Evolutionary conservation across 768 basidiomycete species (phyloP).

Genomic region (Agaricus bisporus): DNA sequence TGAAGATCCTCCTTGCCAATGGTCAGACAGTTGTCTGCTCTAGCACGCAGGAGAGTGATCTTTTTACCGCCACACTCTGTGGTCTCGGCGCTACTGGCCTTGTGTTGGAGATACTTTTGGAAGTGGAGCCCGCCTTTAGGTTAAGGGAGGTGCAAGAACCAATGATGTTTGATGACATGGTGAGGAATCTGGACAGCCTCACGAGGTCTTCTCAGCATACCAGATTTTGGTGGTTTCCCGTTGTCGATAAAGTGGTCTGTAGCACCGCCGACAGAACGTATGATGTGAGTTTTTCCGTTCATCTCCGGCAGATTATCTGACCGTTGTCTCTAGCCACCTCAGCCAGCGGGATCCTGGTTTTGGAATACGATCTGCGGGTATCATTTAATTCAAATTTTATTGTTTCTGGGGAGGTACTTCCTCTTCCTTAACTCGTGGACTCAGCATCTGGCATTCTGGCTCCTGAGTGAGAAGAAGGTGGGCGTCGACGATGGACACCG

Average conservation of each 20-base stretch:
- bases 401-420: conserved; percentile 71
- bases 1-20: conserved; percentile 74
- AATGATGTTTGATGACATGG: conserved; percentile 54
- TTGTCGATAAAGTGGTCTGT: conserved; percentile 63
- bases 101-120: conserved; percentile 70
- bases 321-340: conserved; percentile 37
- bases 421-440: conserved; percentile 57
- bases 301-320: conserved; percentile 5
- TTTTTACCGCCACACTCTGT: conserved; percentile 88
- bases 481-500: conserved; percentile 73
- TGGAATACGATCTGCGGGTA: conserved; percentile 69
- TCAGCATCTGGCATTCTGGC: conserved; percentile 63
- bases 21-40: conserved; percentile 68
- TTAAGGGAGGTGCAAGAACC: conserved; percentile 68
- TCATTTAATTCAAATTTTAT: conserved; percentile 77
- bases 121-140: conserved; percentile 78
- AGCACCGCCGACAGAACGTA: conserved; percentile 69
- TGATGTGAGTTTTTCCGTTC: conserved; percentile 45
- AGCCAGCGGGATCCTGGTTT: conserved; percentile 52
- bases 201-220: conserved; percentile 75
- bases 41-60: conserved; percentile 51
- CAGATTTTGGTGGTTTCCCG: conserved; percentile 95
- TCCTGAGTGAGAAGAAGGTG: conserved; percentile 46
- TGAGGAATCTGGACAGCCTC: conserved; percentile 49
- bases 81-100: conserved; percentile 89